These are phyloP conservation scores for Colletotrichum chrysophilum DNA, from an alignment of 2,329 filamentous ascomycete species.

Conservation along the genomic window DNA sequence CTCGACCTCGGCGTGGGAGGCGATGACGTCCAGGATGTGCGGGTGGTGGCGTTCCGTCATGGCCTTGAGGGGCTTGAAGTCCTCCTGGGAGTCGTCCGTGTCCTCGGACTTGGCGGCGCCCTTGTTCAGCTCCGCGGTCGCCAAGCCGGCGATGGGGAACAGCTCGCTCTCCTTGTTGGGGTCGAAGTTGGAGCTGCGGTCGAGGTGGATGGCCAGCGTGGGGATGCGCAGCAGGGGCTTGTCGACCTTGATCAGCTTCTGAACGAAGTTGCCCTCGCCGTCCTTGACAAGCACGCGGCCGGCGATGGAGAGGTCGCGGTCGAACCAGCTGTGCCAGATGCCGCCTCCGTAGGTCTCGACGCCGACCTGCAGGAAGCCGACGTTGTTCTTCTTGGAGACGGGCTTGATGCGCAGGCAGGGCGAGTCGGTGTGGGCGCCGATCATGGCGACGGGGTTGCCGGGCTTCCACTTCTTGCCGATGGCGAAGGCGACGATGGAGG, in stretches of 20 bases:
- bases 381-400: slow-evolving; percentile 84
- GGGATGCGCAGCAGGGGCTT: slow-evolving; percentile 91
- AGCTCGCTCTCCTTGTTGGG: slow-evolving; percentile 98
- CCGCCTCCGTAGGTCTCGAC: slow-evolving; percentile 97
- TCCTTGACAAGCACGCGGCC: slow-evolving; percentile 84
- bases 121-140: slow-evolving; percentile 86
- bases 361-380: slow-evolving; percentile 91
- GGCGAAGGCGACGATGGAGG: slow-evolving; percentile 90
- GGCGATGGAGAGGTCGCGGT: slow-evolving; percentile 89
- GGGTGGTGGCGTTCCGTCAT: slow-evolving; percentile 88
- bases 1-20: slow-evolving; percentile 74
- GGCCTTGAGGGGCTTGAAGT: slow-evolving; percentile 77
- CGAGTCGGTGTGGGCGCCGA: slow-evolving; percentile 96
- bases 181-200: slow-evolving; percentile 83
- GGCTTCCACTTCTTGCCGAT: slow-evolving; percentile 90
- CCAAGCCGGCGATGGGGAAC: slow-evolving; percentile 89
- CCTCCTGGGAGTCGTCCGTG: slow-evolving; percentile 46
- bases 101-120: slow-evolving; percentile 46
- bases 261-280: slow-evolving; percentile 74
- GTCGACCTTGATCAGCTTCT: slow-evolving; percentile 89
- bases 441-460: slow-evolving; percentile 89
- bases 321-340: slow-evolving; percentile 98
- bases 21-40: slow-evolving; percentile 84
- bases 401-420: slow-evolving; percentile 93
- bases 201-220: slow-evolving; percentile 91